phyloP scores from a whole-genome alignment of 495 filamentous ascomycete species.

The Penicillium roqueforti region DNA sequence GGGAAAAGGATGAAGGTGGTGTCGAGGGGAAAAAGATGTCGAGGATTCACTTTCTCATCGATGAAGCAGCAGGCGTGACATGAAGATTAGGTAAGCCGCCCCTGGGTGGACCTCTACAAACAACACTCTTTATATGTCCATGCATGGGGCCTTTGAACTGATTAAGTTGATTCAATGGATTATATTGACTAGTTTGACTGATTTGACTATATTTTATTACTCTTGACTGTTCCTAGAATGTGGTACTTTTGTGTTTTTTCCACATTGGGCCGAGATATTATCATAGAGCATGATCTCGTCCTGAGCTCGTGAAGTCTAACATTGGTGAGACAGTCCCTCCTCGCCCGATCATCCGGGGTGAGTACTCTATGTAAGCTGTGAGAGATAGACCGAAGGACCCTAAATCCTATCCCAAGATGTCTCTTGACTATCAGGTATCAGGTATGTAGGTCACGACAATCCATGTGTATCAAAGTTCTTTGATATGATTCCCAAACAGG shows the following conservation, averaged over 20 bases:
- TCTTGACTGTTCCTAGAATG: background rate
- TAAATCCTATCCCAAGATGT: background rate
- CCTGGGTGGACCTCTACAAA: conserved; percentile 9
- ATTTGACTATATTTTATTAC: background rate
- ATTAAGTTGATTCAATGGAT: background rate
- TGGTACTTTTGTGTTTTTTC: background rate
- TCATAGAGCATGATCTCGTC: no score
- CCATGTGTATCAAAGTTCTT: conserved; percentile 15
- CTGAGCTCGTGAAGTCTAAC: background rate
- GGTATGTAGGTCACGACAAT: background rate
- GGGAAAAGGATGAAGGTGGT: conserved; percentile 18
- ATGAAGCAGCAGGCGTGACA: conserved; percentile 26
- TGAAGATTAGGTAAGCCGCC: conserved; percentile 25
- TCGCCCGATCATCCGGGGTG: background rate
- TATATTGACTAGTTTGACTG: background rate
- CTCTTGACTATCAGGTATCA: background rate
- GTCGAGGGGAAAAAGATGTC: conserved; percentile 19
- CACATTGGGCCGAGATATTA: background rate
- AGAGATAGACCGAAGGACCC: background rate
- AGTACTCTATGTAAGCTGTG: background rate
- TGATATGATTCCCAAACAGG: conserved; percentile 1
- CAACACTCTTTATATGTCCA: background rate
- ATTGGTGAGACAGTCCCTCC: background rate
- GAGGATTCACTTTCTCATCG: conserved; percentile 21
- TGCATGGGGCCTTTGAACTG: background rate